Evolutionary conservation across 129 eudicot genomes (phyloP).

Genomic region (Flaveria sonorensis): DNA sequence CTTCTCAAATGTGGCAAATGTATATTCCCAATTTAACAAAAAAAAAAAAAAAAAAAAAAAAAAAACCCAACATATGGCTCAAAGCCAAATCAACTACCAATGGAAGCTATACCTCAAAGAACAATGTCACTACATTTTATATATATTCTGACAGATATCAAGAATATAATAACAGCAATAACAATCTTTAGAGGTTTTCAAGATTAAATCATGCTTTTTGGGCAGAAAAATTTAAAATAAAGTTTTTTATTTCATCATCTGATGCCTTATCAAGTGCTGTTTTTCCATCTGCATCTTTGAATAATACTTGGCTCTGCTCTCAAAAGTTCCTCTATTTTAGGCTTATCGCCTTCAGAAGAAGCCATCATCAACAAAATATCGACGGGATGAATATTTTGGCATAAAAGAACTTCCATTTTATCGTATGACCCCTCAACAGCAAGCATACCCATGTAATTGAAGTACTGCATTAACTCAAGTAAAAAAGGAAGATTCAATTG

Average conservation of each 20-base stretch:
- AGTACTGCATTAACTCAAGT: slow-evolving; percentile 52
- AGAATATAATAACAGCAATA: not conserved
- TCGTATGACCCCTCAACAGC: slow-evolving; percentile 95
- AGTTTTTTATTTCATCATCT: slow-evolving; percentile 74
- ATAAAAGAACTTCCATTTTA: slow-evolving; percentile 90
- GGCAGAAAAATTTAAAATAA: slow-evolving; percentile 52
- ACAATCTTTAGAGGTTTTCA: slow-evolving; percentile 20
- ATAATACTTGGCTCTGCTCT: slow-evolving; percentile 78
- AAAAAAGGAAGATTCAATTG: not conserved
- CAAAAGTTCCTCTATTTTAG: slow-evolving; percentile 82
- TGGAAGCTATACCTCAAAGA: slow-evolving; percentile 9
- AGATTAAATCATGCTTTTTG: slow-evolving; percentile 64
- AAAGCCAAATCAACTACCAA: not conserved
- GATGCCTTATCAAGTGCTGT: slow-evolving; percentile 75
- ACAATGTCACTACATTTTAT: slow-evolving; percentile 8
- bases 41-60: not conserved
- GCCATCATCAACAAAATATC: slow-evolving; percentile 92
- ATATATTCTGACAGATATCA: slow-evolving; percentile 22
- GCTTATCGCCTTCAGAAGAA: slow-evolving; percentile 87
- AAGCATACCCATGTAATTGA: slow-evolving; percentile 99
- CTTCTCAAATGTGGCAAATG: not conserved
- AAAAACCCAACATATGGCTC: not conserved
- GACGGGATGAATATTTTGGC: slow-evolving; percentile 81
- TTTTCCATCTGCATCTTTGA: slow-evolving; percentile 73
- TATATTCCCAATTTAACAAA: not conserved